Evolutionary conservation across 352 stramenopile genomes (phyloP).

Genomic region (Phytopythium aichiense): DNA sequence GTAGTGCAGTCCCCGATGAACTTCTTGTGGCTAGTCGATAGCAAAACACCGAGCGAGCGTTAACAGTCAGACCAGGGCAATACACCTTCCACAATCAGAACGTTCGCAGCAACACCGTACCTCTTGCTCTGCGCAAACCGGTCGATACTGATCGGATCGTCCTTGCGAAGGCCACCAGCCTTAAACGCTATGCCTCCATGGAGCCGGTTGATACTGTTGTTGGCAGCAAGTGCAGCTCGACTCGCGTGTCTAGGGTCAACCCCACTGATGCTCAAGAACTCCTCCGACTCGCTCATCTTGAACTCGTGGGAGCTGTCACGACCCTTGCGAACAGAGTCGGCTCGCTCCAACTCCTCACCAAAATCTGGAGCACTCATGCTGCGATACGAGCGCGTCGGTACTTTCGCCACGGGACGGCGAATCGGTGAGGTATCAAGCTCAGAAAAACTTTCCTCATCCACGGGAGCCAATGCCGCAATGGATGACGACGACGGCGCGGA

Average conservation of each 20-base stretch:
- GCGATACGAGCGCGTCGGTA: constrained; percentile 34
- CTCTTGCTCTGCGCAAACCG: constrained; percentile 41
- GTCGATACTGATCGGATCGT: constrained; percentile 59
- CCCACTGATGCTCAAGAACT: constrained; percentile 29
- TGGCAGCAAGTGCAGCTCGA: constrained; percentile 23
- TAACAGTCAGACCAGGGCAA: background rate
- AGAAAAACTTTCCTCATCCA: constrained; percentile 51
- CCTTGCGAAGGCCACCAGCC: constrained; percentile 40
- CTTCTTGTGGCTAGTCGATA: constrained; percentile 31
- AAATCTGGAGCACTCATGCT: constrained; percentile 81
- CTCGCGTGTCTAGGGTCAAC: constrained; percentile 22
- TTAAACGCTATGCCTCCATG: constrained; percentile 25
- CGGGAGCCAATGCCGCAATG: constrained; percentile 25
- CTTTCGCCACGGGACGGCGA: constrained; percentile 19
- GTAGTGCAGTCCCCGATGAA: constrained; percentile 63
- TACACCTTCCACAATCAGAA: background rate
- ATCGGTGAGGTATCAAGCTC: constrained; percentile 18
- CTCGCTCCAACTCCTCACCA: constrained; percentile 46
- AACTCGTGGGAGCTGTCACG: constrained; percentile 36
- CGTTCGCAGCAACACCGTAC: constrained; percentile 18
- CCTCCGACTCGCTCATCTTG: constrained; percentile 20
- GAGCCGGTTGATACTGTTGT: constrained; percentile 24
- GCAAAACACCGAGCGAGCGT: background rate
- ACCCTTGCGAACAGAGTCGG: constrained; percentile 16
- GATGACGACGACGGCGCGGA: constrained; percentile 40